These are phyloP conservation scores for Leucocoprinus leucothites DNA, from an alignment of 768 basidiomycete species.

Conservation along the genomic window DNA sequence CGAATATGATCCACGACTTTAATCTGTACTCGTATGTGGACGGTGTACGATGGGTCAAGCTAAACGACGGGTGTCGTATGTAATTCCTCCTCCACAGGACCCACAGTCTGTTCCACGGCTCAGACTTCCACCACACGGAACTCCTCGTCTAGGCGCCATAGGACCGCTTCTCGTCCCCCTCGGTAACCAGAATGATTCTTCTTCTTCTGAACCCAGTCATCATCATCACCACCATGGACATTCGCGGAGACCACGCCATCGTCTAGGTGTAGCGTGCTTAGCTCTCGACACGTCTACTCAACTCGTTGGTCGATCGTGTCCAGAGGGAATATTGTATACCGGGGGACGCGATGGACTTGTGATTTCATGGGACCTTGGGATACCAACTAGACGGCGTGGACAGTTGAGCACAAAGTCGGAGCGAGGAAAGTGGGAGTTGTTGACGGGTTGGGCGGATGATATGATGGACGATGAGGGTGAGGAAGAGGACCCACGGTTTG, in stretches of 20 bases:
- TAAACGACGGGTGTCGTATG: constrained; percentile 79
- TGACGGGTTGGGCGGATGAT: constrained; percentile 85
- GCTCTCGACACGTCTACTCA: constrained; percentile 83
- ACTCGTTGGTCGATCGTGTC: constrained; percentile 58
- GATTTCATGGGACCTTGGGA: constrained; percentile 81
- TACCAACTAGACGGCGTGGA: constrained; percentile 55
- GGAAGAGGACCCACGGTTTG: constrained; percentile 48
- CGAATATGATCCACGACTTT: too few relatives aligned
- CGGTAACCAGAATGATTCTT: constrained; percentile 23
- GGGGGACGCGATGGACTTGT: constrained; percentile 88
- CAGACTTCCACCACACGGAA: constrained; percentile 64
- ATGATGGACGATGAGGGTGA: constrained; percentile 62
- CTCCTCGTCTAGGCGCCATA: constrained; percentile 62
- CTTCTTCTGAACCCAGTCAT: constrained; percentile 21
- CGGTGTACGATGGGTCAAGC: constrained; percentile 31
- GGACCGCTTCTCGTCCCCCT: constrained; percentile 60
- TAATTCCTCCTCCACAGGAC: constrained; percentile 71
- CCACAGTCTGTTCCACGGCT: constrained; percentile 52
- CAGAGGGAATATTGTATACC: constrained; percentile 87
- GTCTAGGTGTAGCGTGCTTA: constrained; percentile 83
- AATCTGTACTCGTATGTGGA: too few relatives aligned
- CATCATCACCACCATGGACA: constrained; percentile 23
- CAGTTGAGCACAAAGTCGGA: constrained; percentile 17
- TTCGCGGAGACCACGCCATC: constrained; percentile 73
- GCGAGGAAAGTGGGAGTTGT: constrained; percentile 64